These are phyloP conservation scores for Mixia osmundae DNA, from an alignment of 1,284 basidiomycete genomes.

Conservation along the genomic window DNA sequence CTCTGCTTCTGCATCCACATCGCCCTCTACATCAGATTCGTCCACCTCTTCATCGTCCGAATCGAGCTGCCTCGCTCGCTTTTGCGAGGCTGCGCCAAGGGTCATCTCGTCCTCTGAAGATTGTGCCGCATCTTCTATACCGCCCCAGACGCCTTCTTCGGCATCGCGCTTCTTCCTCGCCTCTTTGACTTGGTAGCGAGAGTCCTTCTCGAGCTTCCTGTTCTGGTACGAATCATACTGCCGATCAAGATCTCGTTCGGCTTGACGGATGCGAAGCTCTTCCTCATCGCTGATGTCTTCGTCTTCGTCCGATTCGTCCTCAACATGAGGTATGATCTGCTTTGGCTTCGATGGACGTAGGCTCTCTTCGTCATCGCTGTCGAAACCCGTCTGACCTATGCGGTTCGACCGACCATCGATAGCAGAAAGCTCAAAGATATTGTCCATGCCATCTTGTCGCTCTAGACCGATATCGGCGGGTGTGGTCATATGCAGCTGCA, in stretches of 20 bases:
- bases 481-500: conserved; percentile 94
- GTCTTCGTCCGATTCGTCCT: conserved; percentile 44
- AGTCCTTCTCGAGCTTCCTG: conserved; percentile 56
- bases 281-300: conserved; percentile 24
- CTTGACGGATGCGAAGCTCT: conserved; percentile 26
- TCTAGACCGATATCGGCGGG: conserved; percentile 88
- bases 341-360: not conserved
- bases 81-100: conserved; percentile 18
- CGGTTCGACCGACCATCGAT: conserved; percentile 30
- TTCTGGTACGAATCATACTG: conserved; percentile 74
- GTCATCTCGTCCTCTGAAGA: conserved; percentile 14
- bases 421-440: conserved; percentile 59
- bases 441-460: conserved; percentile 32
- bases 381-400: conserved; percentile 27
- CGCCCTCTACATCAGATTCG: conserved; percentile 15
- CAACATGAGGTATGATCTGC: conserved; percentile 27
- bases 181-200: conserved; percentile 73
- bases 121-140: conserved; percentile 30
- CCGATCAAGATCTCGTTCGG: conserved; percentile 69
- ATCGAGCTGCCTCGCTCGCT: conserved; percentile 22
- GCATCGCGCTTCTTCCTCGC: conserved; percentile 44
- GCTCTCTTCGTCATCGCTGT: conserved; percentile 27
- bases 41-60: conserved; percentile 2
- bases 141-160: conserved; percentile 46
- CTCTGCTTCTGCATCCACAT: conserved; percentile 32